Evolutionary conservation across 2,329 filamentous ascomycete genomes (phyloP), one percentile per base, ranked within the genome.

Genomic region (Fusarium falciforme): DNA sequence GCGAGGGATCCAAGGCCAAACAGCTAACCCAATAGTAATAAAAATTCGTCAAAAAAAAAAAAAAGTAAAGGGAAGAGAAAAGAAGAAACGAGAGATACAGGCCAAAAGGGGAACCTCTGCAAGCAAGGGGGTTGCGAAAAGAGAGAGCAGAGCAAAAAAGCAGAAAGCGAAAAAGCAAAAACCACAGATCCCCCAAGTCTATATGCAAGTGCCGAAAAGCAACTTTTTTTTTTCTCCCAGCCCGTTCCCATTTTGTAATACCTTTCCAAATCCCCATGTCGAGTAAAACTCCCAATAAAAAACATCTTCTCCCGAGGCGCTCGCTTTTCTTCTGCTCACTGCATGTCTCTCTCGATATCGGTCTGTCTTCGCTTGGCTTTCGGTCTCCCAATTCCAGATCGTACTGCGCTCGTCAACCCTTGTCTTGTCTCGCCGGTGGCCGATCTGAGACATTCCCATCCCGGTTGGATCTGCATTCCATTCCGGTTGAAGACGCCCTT

Each of bases 371-470:
- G 60, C 57, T 67, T 61, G 27, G 40, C 63, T 61, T 70, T 63
- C 44, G 44, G 71, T 61, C 67, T 29, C 59, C 52, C 55, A 58
- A 57, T 55, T 65, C 38, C 42, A 72, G 20, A 31, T 42, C 55
- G 61, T 47, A 60, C 44, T 42, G 64, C 11, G 49, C 57, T 74
- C 61, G 55, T 31, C 54, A 71, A 63, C 62, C 68, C 65, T 62
- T 69, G 62, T 70, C 63, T 40, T 40, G 38, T 40, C 38, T 67
- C 60, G 49, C 58, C 54, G 61, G 59, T 55, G 62, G 22, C 54
- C 60, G 66, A 80, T 79, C 79, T 77, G 73, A 82, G 79, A 82
- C 79, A 81, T 75, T 76, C 75, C 74, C 77, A 77, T 65, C 73
- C 70, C 64, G 72, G 61, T 64, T 67, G 68, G 71, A 77, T 80